These are phyloP conservation scores for Draba incana DNA, from an alignment of 345 rosid genomes.

Conservation along the genomic window DNA sequence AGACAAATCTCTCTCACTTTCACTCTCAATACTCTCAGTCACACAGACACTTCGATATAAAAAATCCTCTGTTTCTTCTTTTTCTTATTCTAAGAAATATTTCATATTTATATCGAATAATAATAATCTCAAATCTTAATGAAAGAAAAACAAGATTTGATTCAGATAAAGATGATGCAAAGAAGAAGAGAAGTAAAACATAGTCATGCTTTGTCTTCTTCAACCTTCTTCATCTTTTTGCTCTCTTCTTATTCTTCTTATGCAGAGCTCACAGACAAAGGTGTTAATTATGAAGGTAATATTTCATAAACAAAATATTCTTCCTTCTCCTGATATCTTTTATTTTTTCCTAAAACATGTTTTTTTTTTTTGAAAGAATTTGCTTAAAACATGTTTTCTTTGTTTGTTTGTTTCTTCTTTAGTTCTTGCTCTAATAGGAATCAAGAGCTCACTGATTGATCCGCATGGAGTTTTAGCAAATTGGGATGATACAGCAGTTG, in stretches of 20 bases:
- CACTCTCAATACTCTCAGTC: slow-evolving; percentile 15
- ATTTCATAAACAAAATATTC: background rate
- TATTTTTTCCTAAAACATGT: background rate
- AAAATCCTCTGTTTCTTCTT: slow-evolving; percentile 32
- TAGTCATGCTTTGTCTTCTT: slow-evolving; percentile 34
- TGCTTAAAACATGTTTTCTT: too few relatives aligned
- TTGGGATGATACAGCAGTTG: slow-evolving; percentile 82
- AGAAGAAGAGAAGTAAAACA: slow-evolving; percentile 36
- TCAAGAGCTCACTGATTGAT: slow-evolving; percentile 55
- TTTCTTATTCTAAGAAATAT: slow-evolving; percentile 14
- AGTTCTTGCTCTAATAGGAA: slow-evolving; percentile 81
- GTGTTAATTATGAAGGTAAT: slow-evolving; percentile 90
- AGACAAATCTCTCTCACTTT: slow-evolving; percentile 39
- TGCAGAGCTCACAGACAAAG: slow-evolving; percentile 77
- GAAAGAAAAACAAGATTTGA: slow-evolving; percentile 22
- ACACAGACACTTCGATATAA: slow-evolving; percentile 29
- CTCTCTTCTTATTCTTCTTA: slow-evolving; percentile 44
- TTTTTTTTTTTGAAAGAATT: background rate
- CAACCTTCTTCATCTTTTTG: slow-evolving; percentile 23
- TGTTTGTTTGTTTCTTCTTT: slow-evolving; percentile 15
- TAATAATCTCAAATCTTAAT: slow-evolving; percentile 2
- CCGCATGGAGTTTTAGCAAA: slow-evolving; percentile 64
- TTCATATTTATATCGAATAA: background rate
- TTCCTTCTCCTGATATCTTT: background rate
- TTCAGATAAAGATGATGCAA: slow-evolving; percentile 40